A percentile compares a stretch with the other conserved stretches of the same genome.
Conservation (phyloP, 371 early-diverging fungal species). For the Sporodiniella umbellata region DNA sequence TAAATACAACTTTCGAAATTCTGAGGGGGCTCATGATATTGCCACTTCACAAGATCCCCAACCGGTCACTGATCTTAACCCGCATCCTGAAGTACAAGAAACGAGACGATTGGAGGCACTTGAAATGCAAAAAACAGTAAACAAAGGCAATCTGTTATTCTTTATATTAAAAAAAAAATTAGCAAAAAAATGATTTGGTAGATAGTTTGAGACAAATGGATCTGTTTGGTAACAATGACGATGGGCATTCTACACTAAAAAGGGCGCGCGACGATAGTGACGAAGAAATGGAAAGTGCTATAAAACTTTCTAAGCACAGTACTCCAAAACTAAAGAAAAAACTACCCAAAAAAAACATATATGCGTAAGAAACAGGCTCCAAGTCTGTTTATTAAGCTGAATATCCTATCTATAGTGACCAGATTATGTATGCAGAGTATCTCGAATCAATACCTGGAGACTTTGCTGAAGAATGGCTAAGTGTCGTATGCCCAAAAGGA, state of each 20-base stretch:
- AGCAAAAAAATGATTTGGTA: slow-evolving; percentile 20
- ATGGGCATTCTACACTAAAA: not conserved
- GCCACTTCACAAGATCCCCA: not conserved
- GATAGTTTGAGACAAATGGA: slow-evolving; percentile 20
- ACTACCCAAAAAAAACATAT: slow-evolving; percentile 13
- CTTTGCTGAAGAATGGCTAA: slow-evolving; percentile 47
- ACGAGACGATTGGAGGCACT: slow-evolving; percentile 24
- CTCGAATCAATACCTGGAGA: slow-evolving; percentile 53
- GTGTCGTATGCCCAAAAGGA: slow-evolving; percentile 55
- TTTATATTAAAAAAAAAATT: not conserved
- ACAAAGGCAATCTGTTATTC: not conserved
- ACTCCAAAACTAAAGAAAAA: slow-evolving; percentile 7
- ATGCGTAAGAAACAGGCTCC: slow-evolving; percentile 11
- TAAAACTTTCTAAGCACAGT: not conserved
- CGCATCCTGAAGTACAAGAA: slow-evolving; percentile 21
- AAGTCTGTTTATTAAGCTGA: not conserved
- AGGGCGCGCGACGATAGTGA: slow-evolving; percentile 15
- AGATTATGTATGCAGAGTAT: slow-evolving; percentile 61
- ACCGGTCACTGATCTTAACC: slow-evolving; percentile 2
- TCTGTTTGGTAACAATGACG: not conserved
- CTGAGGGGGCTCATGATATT: not conserved
- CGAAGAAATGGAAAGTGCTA: slow-evolving; percentile 20
- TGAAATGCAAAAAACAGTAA: slow-evolving; percentile 24
- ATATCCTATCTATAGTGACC: slow-evolving; percentile 29
- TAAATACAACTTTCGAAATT: not conserved